These are phyloP conservation scores for Lotmaria passim DNA, from an alignment of 208 protist genomes.

Conservation along the genomic window DNA sequence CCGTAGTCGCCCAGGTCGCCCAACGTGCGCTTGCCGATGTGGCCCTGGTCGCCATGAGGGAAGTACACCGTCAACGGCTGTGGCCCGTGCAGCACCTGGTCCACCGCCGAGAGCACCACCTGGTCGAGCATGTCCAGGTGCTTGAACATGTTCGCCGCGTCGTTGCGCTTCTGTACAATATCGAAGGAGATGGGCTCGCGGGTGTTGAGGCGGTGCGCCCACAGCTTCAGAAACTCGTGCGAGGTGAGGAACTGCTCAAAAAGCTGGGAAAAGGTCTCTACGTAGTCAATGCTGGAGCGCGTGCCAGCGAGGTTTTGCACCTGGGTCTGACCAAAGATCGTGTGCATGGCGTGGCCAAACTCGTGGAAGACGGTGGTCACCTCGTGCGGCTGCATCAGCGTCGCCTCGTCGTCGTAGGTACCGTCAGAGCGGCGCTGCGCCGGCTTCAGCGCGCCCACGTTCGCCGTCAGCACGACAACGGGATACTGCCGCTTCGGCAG, in stretches of 20 bases:
- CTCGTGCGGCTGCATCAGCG: constrained; percentile 86
- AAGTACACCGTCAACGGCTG: constrained; percentile 91
- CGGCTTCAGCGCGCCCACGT: constrained; percentile 60
- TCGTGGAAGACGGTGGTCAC: constrained; percentile 95
- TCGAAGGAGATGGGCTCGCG: constrained; percentile 90
- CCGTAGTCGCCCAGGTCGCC: constrained; percentile 78
- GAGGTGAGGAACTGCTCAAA: constrained; percentile 94
- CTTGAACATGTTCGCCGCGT: constrained; percentile 85
- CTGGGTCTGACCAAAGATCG: constrained; percentile 92
- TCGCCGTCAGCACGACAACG: constrained; percentile 92
- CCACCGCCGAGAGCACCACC: constrained; percentile 86
- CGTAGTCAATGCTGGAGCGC: constrained; percentile 92
- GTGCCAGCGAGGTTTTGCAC: constrained; percentile 94
- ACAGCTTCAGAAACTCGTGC: constrained; percentile 88
- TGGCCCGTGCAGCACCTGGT: constrained; percentile 89
- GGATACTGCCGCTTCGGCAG: constrained; percentile 89
- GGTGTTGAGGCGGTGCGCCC: constrained; percentile 89
- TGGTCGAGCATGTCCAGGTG: constrained; percentile 89
- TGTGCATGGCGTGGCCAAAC: constrained; percentile 94
- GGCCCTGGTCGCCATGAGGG: constrained; percentile 67
- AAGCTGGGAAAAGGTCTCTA: constrained; percentile 94
- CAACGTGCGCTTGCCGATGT: constrained; percentile 80
- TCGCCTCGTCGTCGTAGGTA: constrained; percentile 82
- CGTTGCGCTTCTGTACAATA: constrained; percentile 88
- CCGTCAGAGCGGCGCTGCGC: constrained; percentile 54